Percentiles rank a stretch among this genome's conserved stretches.
Conservation (phyloP, 1,284 basidiomycete species). For the Irpex lacteus region DNA sequence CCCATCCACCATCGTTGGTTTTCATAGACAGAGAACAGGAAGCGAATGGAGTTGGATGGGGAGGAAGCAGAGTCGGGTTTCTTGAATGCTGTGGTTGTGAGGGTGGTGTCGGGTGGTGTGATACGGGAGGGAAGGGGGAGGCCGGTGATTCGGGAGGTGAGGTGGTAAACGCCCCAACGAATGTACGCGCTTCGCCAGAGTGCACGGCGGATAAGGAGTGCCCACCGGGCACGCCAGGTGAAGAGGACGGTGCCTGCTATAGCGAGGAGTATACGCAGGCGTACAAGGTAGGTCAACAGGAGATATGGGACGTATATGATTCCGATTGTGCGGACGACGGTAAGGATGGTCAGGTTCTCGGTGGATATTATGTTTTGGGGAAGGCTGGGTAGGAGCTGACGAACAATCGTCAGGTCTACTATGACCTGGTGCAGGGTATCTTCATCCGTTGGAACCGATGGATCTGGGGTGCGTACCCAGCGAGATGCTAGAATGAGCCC, state of each 20-base stretch:
- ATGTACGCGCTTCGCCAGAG: slow-evolving; percentile 67
- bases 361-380: slow-evolving; percentile 17
- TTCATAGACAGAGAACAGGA: slow-evolving; percentile 87
- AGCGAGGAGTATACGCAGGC: slow-evolving; percentile 58
- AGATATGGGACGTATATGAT: slow-evolving; percentile 62
- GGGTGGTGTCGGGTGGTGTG: slow-evolving; percentile 25
- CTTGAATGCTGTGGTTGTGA: slow-evolving; percentile 8
- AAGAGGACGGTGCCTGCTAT: slow-evolving; percentile 57
- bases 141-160: slow-evolving; percentile 51
- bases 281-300: slow-evolving; percentile 54
- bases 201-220: slow-evolving; percentile 45
- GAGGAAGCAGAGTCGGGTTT: slow-evolving; percentile 11
- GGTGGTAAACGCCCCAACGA: slow-evolving; percentile 52
- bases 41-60: slow-evolving; percentile 50
- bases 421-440: slow-evolving; percentile 55
- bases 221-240: slow-evolving; percentile 67
- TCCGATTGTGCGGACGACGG: slow-evolving; percentile 37
- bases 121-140: slow-evolving; percentile 41
- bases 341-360: slow-evolving; percentile 33
- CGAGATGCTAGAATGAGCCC: slow-evolving; percentile 32
- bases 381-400: slow-evolving; percentile 43
- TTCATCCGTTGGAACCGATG: slow-evolving; percentile 48
- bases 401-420: slow-evolving; percentile 54
- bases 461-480: slow-evolving; percentile 18
- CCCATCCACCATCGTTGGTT: slow-evolving; percentile 96